phyloP scores from a whole-genome alignment of 2,329 filamentous ascomycete genomes.

The Rutstroemia sydowiana region DNA sequence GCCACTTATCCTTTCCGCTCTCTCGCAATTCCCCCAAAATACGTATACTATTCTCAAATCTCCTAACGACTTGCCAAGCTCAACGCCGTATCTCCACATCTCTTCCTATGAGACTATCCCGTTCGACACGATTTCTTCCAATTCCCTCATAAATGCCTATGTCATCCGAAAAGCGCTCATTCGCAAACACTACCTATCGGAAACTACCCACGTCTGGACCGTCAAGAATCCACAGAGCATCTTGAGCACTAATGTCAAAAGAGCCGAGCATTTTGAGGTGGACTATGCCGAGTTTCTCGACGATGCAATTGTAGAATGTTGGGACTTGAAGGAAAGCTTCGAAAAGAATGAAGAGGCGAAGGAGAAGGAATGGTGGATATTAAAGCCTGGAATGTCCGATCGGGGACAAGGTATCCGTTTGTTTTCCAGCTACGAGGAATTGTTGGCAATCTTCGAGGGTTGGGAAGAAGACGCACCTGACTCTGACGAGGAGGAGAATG shows the following conservation, averaged over 20 bases:
- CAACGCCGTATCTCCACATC: constrained; percentile 56
- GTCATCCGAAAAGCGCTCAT: constrained; percentile 95
- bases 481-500: constrained; percentile 50
- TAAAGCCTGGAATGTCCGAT: constrained; percentile 97
- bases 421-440: constrained; percentile 76
- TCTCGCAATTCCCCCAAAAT: constrained; percentile 52
- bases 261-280: constrained; percentile 80
- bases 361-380: constrained; percentile 79
- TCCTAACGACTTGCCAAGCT: constrained; percentile 29
- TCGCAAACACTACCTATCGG: constrained; percentile 86
- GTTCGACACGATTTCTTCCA: constrained; percentile 64
- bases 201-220: constrained; percentile 77
- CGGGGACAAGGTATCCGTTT: constrained; percentile 86
- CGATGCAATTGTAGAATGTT: constrained; percentile 84
- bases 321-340: constrained; percentile 75
- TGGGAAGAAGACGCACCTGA: constrained; percentile 71
- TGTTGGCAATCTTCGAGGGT: constrained; percentile 82
- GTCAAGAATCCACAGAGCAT: constrained; percentile 71
- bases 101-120: constrained; percentile 81
- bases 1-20: constrained; percentile 69
- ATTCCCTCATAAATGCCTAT: constrained; percentile 76
- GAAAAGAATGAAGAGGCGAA: constrained; percentile 52
- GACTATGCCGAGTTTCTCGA: constrained; percentile 97
- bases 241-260: constrained; percentile 64
- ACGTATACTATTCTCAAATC: constrained; percentile 49